Percentiles rank a stretch among this genome's conserved stretches.
Conservation (phyloP, 2,329 filamentous ascomycete genomes). For the Sarocladium oryzae region DNA sequence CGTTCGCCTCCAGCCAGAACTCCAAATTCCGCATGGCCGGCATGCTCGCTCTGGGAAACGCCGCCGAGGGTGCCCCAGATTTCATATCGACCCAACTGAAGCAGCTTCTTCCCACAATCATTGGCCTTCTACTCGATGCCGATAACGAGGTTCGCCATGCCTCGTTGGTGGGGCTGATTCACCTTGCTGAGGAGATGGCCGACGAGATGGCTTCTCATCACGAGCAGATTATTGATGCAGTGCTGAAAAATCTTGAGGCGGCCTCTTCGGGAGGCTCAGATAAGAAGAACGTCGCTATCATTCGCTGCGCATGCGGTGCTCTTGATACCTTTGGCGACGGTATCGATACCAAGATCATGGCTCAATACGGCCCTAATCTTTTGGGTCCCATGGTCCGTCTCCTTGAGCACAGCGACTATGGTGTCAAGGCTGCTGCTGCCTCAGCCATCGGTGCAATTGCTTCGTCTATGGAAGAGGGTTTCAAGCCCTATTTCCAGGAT, state of each 20-base stretch:
- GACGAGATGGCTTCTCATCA: slow-evolving; percentile 87
- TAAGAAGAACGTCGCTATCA: slow-evolving; percentile 75
- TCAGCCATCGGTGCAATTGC: slow-evolving; percentile 89
- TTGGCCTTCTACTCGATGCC: slow-evolving; percentile 77
- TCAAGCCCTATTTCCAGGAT: slow-evolving; percentile 84
- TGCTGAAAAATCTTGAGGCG: slow-evolving; percentile 83
- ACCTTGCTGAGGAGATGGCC: slow-evolving; percentile 86
- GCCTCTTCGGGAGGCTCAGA: slow-evolving; percentile 62
- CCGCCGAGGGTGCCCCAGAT: slow-evolving; percentile 92
- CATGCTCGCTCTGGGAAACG: slow-evolving; percentile 87
- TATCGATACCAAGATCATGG: slow-evolving; percentile 69
- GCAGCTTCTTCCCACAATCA: slow-evolving; percentile 76
- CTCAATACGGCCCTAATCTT: slow-evolving; percentile 73
- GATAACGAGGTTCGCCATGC: slow-evolving; percentile 80
- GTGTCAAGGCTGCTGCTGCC: slow-evolving; percentile 83
- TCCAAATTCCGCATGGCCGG: slow-evolving; percentile 80
- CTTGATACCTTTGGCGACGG: slow-evolving; percentile 89
- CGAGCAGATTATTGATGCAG: slow-evolving; percentile 71
- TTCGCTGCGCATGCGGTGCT: slow-evolving; percentile 83
- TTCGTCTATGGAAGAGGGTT: slow-evolving; percentile 72
- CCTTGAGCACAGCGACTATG: slow-evolving; percentile 76
- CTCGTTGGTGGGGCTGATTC: slow-evolving; percentile 78
- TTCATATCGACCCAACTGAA: slow-evolving; percentile 92
- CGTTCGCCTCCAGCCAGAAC: slow-evolving; percentile 69
- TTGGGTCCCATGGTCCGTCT: slow-evolving; percentile 80